Evolutionary conservation across 768 basidiomycete genomes (phyloP), one percentile per base, ranked within the genome.

Genomic region (Guyanaporus albipodus): DNA sequence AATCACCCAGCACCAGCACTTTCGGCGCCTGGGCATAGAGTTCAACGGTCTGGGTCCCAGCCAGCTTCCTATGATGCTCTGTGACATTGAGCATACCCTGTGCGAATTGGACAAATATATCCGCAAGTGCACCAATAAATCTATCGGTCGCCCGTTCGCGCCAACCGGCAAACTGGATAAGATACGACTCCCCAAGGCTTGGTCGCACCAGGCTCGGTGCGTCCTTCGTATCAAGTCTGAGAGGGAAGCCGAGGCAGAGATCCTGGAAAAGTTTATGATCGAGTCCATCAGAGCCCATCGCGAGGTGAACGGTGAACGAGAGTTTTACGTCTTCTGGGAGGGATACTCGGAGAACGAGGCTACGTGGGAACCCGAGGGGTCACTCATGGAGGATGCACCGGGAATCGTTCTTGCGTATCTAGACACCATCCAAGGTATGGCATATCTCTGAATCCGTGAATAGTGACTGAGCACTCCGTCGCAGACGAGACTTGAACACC

Each of bases 81-180:
- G 80, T 29, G 88, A 91, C 60, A 70, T 90, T 43, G 88, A 91
- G 67, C 88, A 91, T 60, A 72, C 81, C 1, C 66, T 90, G 14
- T 91, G 88, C 66, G 88, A 91, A 60, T 72, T 84, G 36, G 85
- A 88, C 67, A 87, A 89, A 59, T 90, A 89, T 57, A 71, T 79
- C 33, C 82, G 87, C 37, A 60, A 54, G 47, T 66, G 56, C 28
- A 28, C n/a, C 24, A 29, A 53, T 9, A 67, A 57, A 35, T 54
- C 60, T 18, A 46, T 44, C 19, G 70, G 77, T 35, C 69, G 71
- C 11, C 44, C 48, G 0, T 83, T 75, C 53, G 58, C 53, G 10
- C 55, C 71, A 5, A 61, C 63, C 8, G 53, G 52, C 12, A 49
- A 44, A 8, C 54, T 69, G 15, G 45, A 52, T 8, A 59, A 68